Evolutionary conservation across 2,329 filamentous ascomycete species (phyloP).

Genomic region (Neofusicoccum parvum): DNA sequence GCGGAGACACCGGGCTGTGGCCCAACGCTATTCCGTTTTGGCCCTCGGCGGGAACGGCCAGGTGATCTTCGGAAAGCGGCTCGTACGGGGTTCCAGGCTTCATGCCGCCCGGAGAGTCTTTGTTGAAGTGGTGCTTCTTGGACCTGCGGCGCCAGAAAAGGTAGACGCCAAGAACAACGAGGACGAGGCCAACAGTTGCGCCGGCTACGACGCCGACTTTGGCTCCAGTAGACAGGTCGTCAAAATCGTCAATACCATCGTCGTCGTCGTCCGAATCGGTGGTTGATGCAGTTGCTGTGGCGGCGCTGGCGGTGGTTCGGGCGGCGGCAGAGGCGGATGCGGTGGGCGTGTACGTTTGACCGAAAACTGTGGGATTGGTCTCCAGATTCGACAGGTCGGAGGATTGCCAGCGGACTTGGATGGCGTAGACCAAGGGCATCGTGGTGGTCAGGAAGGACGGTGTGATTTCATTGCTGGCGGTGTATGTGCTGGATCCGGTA

Average conservation of each 20-base stretch:
- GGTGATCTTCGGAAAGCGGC: neutral
- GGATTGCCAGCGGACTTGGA: conserved; percentile 10
- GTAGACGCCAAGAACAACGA: neutral
- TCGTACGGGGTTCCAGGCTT: neutral
- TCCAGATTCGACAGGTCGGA: neutral
- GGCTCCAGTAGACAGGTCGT: neutral
- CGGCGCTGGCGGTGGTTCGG: neutral
- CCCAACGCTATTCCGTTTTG: neutral
- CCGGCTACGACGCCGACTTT: neutral
- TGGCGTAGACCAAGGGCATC: neutral
- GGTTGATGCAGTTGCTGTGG: neutral
- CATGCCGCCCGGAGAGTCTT: neutral
- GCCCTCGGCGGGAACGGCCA: neutral
- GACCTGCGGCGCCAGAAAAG: neutral
- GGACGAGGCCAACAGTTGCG: neutral
- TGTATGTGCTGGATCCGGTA: neutral
- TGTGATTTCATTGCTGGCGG: neutral
- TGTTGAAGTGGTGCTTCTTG: neutral
- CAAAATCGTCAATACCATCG: neutral
- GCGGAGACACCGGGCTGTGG: neutral
- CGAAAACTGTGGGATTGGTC: conserved; percentile 8
- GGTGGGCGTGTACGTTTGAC: neutral
- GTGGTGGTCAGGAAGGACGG: neutral
- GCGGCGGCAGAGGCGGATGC: neutral
- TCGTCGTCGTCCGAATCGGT: neutral